A percentile compares a stretch with the other conserved stretches of the same genome.
These are phyloP conservation scores for Amoeboaphelidium occidentale DNA, from an alignment of 371 early-diverging fungal genomes.

Conservation along the genomic window DNA sequence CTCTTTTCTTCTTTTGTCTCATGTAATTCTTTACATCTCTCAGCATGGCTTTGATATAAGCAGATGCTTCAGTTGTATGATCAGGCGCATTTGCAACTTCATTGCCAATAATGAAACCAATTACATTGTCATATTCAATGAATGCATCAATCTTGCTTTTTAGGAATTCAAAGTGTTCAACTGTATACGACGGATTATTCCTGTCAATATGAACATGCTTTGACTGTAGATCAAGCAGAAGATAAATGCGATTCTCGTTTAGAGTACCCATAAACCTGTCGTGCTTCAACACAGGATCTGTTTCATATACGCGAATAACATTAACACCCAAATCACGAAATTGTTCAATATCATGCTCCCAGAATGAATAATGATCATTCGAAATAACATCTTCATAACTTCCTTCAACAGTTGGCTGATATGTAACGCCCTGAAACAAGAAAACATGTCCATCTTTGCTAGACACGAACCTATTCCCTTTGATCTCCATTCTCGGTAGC, in stretches of 20 bases:
- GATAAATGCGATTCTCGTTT: slow-evolving; percentile 36
- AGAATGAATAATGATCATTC: slow-evolving; percentile 5
- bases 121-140: slow-evolving; percentile 28
- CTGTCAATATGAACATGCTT: slow-evolving; percentile 37
- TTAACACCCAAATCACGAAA: slow-evolving; percentile 44
- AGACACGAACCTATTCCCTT: slow-evolving; percentile 45
- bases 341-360: slow-evolving; percentile 32
- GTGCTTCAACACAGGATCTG: slow-evolving; percentile 34
- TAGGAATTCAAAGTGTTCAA: slow-evolving; percentile 24
- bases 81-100: slow-evolving; percentile 39
- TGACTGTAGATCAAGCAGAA: slow-evolving; percentile 36
- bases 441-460: slow-evolving; percentile 40
- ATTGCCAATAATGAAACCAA: slow-evolving; percentile 52
- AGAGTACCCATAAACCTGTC: slow-evolving; percentile 45
- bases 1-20: slow-evolving; percentile 12
- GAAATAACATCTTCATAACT: slow-evolving; percentile 3
- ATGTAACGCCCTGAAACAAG: slow-evolving; percentile 50
- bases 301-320: slow-evolving; percentile 49
- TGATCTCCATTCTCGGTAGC: slow-evolving; percentile 29
- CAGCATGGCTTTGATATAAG: slow-evolving; percentile 40
- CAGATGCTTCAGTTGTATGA: slow-evolving; percentile 33
- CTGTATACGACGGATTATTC: slow-evolving; percentile 31
- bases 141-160: slow-evolving; percentile 35
- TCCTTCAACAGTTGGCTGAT: slow-evolving; percentile 30
- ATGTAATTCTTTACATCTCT: slow-evolving; percentile 43